phyloP scores from a whole-genome alignment of 768 basidiomycete species.

The Rhodotorula toruloides region DNA sequence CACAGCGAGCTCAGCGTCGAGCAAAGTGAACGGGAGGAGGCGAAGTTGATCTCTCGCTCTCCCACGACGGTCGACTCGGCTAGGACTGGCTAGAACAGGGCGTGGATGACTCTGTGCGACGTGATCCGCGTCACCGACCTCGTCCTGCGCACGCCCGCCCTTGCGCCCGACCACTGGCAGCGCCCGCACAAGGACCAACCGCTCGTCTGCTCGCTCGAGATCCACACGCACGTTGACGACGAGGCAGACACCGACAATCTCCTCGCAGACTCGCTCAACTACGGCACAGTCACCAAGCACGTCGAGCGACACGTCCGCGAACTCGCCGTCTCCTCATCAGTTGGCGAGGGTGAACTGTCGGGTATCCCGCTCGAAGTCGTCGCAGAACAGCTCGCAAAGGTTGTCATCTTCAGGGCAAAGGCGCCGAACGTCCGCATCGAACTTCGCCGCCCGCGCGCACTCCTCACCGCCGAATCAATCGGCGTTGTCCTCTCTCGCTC shows the following conservation, averaged over 20 bases:
- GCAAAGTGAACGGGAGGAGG: background rate
- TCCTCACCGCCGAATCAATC: conserved; percentile 54
- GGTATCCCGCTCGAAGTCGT: conserved; percentile 55
- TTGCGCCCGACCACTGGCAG: conserved; percentile 42
- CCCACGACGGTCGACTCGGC: background rate
- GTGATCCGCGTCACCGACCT: conserved; percentile 46
- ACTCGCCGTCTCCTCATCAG: background rate
- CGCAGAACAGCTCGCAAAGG: conserved; percentile 49
- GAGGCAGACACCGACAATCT: conserved; percentile 58
- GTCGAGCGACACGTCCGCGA: conserved; percentile 49
- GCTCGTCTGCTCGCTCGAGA: conserved; percentile 54
- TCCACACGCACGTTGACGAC: conserved; percentile 54
- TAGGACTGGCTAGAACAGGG: background rate
- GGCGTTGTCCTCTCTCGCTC: conserved; percentile 48
- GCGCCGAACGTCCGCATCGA: conserved; percentile 50
- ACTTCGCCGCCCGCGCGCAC: conserved; percentile 54
- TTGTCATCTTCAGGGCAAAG: conserved; percentile 45
- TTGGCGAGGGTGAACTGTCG: background rate
- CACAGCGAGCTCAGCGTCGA: too few species aligned
- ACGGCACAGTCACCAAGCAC: conserved; percentile 56
- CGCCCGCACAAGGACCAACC: conserved; percentile 50
- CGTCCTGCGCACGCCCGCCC: conserved; percentile 44
- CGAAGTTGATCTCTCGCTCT: background rate
- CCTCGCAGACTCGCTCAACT: conserved; percentile 58
- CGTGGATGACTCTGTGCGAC: conserved; percentile 38